phyloP scores from a whole-genome alignment of 2,329 filamentous ascomycete genomes.

The Hypoxylon sp. region DNA sequence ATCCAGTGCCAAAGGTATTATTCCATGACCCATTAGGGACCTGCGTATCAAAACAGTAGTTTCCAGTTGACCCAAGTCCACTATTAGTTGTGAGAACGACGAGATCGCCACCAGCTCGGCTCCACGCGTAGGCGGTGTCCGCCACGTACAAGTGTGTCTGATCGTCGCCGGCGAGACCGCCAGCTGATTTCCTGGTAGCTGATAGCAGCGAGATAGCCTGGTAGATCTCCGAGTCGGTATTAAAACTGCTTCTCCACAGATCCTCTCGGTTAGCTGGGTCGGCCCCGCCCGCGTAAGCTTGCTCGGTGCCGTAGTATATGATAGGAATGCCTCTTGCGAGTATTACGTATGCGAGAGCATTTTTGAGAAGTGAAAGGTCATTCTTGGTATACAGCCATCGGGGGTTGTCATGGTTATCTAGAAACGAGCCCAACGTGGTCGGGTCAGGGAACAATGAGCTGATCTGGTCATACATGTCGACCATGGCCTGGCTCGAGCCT shows the following conservation, averaged over 20 bases:
- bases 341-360: constrained; percentile 72
- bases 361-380: constrained; percentile 70
- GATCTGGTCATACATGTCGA: constrained; percentile 56
- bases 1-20: constrained; percentile 55
- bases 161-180: constrained; percentile 60
- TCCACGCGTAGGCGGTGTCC: constrained; percentile 60
- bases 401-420: constrained; percentile 71
- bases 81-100: constrained; percentile 62
- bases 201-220: constrained; percentile 61
- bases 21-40: constrained; percentile 57
- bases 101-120: constrained; percentile 59
- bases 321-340: constrained; percentile 73
- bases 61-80: constrained; percentile 55
- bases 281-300: constrained; percentile 65
- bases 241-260: constrained; percentile 67
- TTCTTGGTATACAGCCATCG: constrained; percentile 66
- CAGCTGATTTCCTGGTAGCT: constrained; percentile 59
- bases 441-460: constrained; percentile 58
- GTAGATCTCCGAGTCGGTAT: constrained; percentile 63
- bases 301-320: constrained; percentile 75
- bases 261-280: constrained; percentile 69
- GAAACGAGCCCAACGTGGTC: constrained; percentile 63
- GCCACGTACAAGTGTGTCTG: constrained; percentile 60
- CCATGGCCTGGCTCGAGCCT: constrained; percentile 57
- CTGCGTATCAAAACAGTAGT: constrained; percentile 60